Evolutionary conservation across 176 grass and related monocot genomes (phyloP), one percentile per base, ranked within the genome.

Genomic region (Dactylis glomerata): DNA sequence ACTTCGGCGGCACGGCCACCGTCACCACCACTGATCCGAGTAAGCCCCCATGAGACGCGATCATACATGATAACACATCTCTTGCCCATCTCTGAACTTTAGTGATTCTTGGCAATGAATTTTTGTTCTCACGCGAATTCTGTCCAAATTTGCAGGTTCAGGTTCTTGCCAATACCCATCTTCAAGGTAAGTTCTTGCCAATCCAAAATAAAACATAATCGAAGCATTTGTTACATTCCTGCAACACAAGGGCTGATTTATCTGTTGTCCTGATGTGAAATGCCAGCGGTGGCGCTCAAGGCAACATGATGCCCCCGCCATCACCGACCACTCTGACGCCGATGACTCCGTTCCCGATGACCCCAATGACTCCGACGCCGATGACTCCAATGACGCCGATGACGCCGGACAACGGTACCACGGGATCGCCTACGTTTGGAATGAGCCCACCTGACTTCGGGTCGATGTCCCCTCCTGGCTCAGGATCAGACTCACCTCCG

Each of bases 1-100:
- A 97, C 78, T 97, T 97, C 68, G 90, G 92, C 61, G 92, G 95
- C 81, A 92, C 91, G 42, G 90, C 92, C 70, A 81, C 82, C 20
- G 9, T 93, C 59, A 90, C 86, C 57, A 93, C 45, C 52, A 80
- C 68, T 0, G 95, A 97, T 73, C 92, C 90, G 8, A 94, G 95
- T 97, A 91, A 97, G 95, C 56, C 47, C 47, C 41, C 27, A 17
- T 37, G 15, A 37, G 49, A 34, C 5, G 34, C 16, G 5, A 63
- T 63, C 59, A 36, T 24, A 8, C 6, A 32, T 28, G 23, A 8
- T 31, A 22, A 75, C 8, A 23, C 64, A 6, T 57, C 16, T 59
- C 28, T 23, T 68, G 47, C 31, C 26, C 26, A 13, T 33, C 34
- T 31, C 51, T 66, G 3, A 66, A 41, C 17, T 54, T 19, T 20